Base-by-base conservation (phyloP, 495 filamentous ascomycete genomes). In the Daldinia loculata region DNA sequence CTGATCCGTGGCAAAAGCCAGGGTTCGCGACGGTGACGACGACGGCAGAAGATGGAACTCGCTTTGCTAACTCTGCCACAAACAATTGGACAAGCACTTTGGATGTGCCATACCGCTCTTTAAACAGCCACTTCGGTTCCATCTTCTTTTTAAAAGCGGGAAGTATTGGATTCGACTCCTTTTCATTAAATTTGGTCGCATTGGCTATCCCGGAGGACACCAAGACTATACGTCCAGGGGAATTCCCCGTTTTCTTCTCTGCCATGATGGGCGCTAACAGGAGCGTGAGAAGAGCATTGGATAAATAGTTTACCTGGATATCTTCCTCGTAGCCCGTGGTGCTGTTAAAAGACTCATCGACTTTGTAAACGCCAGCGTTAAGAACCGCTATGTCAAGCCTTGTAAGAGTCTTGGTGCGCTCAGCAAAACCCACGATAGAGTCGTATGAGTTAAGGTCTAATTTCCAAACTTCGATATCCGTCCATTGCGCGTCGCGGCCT, bases 381-480 rank as follows among this genome's bases (percentile, higher is more conserved):
- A 85, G 74, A 6, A 86, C 70, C 0, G 77, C 75, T 8, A 83
- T 74, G 61, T 87, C 81, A 1, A 87, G 53, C 0, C 79, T 74
- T 1, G 67, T 39, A 0, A 85, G 72, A 2, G 56, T 50, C 22
- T 75, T 75, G 22, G 74, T 77, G 1, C 77, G 60, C 6, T 77
- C 72, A 0, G 75, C 76, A 67, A 88, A 87, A 0, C 69, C 69
- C 11, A 52, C 32, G 6, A 81, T 66, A 1, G 78, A 80, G 0
- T 77, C 76, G 51, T 84, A 85, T 2, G 77, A 76, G 4, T 72
- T 61, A 14, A 86, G 74, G 58, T 88, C 85, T 0, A 88, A 71
- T 29, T 79, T 64, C 84, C 82, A 87, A 14, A 85, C 82, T 48
- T 85, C 79, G 45, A 81, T 75, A 15, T 59, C 17, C 52, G 9